These are phyloP conservation scores for Talaromyces ruber DNA, from an alignment of 495 filamentous ascomycete species.

Conservation along the genomic window DNA sequence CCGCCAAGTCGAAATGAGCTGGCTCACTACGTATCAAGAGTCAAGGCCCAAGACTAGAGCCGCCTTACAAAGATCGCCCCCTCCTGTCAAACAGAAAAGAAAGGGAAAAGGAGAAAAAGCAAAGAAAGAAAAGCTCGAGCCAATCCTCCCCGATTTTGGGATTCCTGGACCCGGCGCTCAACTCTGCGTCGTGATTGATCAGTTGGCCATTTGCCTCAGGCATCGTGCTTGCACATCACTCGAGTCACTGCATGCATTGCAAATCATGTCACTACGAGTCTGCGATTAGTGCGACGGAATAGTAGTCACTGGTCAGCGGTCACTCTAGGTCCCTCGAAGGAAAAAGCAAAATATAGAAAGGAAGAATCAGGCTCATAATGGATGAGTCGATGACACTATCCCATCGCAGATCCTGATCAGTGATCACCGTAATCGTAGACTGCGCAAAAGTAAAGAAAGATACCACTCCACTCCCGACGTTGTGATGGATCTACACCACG, in stretches of 20 bases:
- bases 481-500: not conserved
- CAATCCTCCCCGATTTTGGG: not conserved
- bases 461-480: not conserved
- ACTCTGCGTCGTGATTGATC: not conserved
- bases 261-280: not conserved
- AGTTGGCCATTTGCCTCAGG: not conserved
- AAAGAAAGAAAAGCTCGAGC: constrained; percentile 2
- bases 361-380: not conserved
- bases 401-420: not conserved
- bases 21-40: too few species aligned
- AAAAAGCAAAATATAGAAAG: not conserved
- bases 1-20: not conserved
- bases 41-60: not conserved
- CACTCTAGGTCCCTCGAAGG: not conserved
- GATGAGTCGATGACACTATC: not conserved
- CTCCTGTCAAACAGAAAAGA: not conserved
- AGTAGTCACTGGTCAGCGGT: not conserved
- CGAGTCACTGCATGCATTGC: not conserved
- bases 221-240: not conserved
- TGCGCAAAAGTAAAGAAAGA: not conserved
- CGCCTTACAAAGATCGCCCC: not conserved
- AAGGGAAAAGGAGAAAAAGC: not conserved
- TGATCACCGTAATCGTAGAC: not conserved
- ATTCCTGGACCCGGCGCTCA: not conserved
- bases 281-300: not conserved